Percentiles rank a stretch among this genome's conserved stretches.
Evolutionary conservation across 2,329 filamentous ascomycete genomes (phyloP).

Genomic region (Fusarium udum): DNA sequence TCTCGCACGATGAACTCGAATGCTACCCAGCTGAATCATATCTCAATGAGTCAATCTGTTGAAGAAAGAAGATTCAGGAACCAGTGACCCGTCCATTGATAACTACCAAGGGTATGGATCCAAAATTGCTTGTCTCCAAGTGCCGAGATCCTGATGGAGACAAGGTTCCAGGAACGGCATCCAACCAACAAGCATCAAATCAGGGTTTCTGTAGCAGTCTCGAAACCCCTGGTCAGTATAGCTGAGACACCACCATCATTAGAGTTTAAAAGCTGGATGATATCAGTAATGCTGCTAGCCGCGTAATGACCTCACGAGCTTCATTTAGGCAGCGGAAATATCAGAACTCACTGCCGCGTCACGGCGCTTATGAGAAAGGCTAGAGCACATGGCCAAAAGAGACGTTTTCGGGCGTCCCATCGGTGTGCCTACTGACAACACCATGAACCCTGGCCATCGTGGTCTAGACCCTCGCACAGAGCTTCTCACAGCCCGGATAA

Average conservation of each 20-base stretch:
- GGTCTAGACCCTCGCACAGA: conserved; percentile 27
- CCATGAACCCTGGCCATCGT: not conserved
- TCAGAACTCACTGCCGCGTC: not conserved
- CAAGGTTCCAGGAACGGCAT: conserved; percentile 15
- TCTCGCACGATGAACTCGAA: not conserved
- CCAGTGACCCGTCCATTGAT: not conserved
- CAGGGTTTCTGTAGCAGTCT: conserved; percentile 13
- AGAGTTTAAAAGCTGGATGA: conserved; percentile 6
- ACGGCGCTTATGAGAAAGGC: conserved; percentile 12
- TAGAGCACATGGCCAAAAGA: not conserved
- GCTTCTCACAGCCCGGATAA: conserved; percentile 9
- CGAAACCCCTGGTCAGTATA: conserved; percentile 9
- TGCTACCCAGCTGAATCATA: not conserved
- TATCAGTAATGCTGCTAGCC: conserved; percentile 7
- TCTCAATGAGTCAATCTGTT: not conserved
- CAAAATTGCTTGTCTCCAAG: conserved; percentile 3
- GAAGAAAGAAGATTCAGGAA: not conserved
- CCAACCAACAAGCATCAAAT: conserved; percentile 3
- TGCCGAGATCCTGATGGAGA: conserved; percentile 21
- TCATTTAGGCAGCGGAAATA: not conserved
- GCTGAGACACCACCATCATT: not conserved
- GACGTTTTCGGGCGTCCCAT: conserved; percentile 9
- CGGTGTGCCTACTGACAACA: conserved; percentile 5
- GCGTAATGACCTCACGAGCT: conserved; percentile 22
- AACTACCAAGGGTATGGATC: not conserved